Evolutionary conservation across 73 alveolate species (phyloP).

Genomic region (Symbiodinium pilosum): DNA sequence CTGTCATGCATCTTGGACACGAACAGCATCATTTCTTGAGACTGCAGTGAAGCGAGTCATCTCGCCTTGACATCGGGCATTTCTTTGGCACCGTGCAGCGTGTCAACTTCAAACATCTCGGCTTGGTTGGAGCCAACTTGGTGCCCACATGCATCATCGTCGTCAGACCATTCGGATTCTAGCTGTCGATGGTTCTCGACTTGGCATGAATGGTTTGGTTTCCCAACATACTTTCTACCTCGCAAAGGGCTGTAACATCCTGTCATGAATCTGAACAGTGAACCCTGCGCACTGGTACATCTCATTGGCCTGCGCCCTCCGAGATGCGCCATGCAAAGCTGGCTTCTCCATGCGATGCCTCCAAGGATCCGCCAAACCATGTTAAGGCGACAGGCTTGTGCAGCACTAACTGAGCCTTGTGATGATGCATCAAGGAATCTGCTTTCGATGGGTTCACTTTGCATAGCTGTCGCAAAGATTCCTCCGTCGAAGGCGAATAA

Average conservation of each 20-base stretch:
- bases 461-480: conserved; percentile 22
- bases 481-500: not conserved
- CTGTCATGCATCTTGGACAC: not conserved
- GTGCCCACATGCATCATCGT: no score
- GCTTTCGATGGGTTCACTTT: conserved; percentile 4
- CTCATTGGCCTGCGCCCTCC: not conserved
- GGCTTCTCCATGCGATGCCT: conserved; percentile 72
- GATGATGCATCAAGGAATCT: not conserved
- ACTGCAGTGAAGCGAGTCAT: no score
- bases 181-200: conserved; percentile 56
- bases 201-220: not conserved
- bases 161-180: conserved; percentile 60
- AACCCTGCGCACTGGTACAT: no score
- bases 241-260: no score
- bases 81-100: not conserved
- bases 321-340: not conserved
- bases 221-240: not conserved
- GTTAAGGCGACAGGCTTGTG: not conserved
- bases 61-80: no score
- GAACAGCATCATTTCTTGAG: not conserved
- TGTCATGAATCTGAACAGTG: no score
- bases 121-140: no score
- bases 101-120: not conserved
- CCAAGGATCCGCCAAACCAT: not conserved
- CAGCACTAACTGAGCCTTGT: not conserved